A percentile compares a stretch with the other conserved stretches of the same genome.
Conservation (phyloP, 495 filamentous ascomycete genomes). For the Aspergillus olivimuriae region DNA sequence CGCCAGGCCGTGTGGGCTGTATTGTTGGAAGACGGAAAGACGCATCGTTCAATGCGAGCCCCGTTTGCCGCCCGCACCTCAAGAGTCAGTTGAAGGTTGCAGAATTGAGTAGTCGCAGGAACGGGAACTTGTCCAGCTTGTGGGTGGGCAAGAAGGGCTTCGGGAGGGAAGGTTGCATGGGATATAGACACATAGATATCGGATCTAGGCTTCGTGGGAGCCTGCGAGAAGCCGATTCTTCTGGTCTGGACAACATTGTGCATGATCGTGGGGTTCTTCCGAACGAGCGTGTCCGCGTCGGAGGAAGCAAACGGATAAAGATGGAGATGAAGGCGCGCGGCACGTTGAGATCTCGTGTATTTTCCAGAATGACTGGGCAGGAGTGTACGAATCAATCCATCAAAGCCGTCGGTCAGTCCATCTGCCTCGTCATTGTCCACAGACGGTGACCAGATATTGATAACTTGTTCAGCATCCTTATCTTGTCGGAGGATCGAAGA, state of each 20-base stretch:
- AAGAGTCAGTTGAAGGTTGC: conserved; percentile 80
- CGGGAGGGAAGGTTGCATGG: conserved; percentile 65
- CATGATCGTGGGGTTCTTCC: conserved; percentile 80
- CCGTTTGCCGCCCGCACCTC: conserved; percentile 76
- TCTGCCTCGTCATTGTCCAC: conserved; percentile 50
- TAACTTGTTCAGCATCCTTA: conserved; percentile 65
- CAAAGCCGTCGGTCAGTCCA: conserved; percentile 57
- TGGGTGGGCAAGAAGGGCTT: conserved; percentile 74
- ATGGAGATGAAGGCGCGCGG: conserved; percentile 70
- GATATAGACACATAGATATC: conserved; percentile 91
- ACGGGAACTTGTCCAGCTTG: conserved; percentile 68
- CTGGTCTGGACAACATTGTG: conserved; percentile 71
- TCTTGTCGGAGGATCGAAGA: conserved; percentile 71
- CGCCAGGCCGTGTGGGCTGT: conserved; percentile 75
- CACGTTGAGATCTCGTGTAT: conserved; percentile 62
- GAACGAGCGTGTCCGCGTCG: conserved; percentile 74
- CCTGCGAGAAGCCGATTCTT: conserved; percentile 93
- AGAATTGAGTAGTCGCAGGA: conserved; percentile 51
- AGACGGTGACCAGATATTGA: conserved; percentile 72
- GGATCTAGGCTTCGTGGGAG: conserved; percentile 76
- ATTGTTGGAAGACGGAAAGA: conserved; percentile 78
- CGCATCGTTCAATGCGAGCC: conserved; percentile 76
- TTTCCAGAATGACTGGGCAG: conserved; percentile 64
- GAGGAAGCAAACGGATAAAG: conserved; percentile 66
- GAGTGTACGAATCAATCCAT: conserved; percentile 67